Conservation (phyloP, 495 filamentous ascomycete genomes). For the Penicillium salamii region DNA sequence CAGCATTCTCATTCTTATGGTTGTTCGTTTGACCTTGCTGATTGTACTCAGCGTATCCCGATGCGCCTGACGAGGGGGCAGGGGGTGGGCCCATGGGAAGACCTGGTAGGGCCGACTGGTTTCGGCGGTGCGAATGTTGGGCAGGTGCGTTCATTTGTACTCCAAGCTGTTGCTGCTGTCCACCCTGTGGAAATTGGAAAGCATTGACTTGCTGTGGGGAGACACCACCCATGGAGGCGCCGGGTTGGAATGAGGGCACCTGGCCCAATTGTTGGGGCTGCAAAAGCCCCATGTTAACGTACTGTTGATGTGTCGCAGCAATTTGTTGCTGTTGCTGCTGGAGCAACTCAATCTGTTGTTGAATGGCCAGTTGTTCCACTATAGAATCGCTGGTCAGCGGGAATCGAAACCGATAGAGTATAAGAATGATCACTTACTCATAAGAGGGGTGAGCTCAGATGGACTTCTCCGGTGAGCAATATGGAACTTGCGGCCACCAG, state of each 20-base stretch:
- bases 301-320: conserved; percentile 91
- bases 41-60: conserved; percentile 82
- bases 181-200: conserved; percentile 87
- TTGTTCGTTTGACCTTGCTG: conserved; percentile 49
- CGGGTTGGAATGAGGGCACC: conserved; percentile 65
- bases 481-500: conserved; percentile 86
- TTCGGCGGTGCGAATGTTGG: conserved; percentile 87
- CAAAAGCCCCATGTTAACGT: conserved; percentile 94
- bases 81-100: conserved; percentile 88
- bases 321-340: conserved; percentile 99
- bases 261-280: conserved; percentile 75
- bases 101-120: conserved; percentile 93
- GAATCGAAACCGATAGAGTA: conserved; percentile 1
- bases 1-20: conserved; percentile 67
- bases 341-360: conserved; percentile 96
- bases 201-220: conserved; percentile 70
- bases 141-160: conserved; percentile 73
- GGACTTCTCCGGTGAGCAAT: conserved; percentile 97
- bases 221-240: conserved; percentile 63
- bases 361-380: conserved; percentile 99
- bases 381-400: conserved; percentile 8
- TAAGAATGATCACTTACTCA: conserved; percentile 74
- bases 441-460: conserved; percentile 94
- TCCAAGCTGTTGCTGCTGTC: conserved; percentile 72
- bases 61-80: conserved; percentile 92